Percentiles rank a stretch among this genome's conserved stretches.
These are phyloP conservation scores for Zoysia japonica DNA, from an alignment of 176 grass and related monocot species.

Conservation along the genomic window DNA sequence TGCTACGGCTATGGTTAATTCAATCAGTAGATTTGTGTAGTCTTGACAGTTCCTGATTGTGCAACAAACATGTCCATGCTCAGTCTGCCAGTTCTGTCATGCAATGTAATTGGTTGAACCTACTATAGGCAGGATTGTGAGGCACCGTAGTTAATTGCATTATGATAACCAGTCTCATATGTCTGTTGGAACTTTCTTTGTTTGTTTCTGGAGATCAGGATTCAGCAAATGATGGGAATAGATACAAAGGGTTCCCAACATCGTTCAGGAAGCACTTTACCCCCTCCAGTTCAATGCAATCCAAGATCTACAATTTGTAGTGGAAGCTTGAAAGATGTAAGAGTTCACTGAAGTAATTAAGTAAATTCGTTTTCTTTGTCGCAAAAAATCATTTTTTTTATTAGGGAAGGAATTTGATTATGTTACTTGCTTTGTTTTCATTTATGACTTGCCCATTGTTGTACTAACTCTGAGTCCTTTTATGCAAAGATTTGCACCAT, in stretches of 20 bases:
- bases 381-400: too few relatives aligned
- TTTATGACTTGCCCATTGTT: constrained; percentile 29
- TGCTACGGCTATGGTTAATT: neutral
- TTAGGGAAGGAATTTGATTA: neutral
- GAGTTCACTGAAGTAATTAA: neutral
- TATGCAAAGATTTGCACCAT: constrained; percentile 33
- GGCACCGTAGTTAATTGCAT: neutral
- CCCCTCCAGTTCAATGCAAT: constrained; percentile 41
- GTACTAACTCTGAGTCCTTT: constrained; percentile 30
- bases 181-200: neutral
- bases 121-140: neutral
- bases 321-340: constrained; percentile 54
- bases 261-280: constrained; percentile 52
- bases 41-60: constrained; percentile 7
- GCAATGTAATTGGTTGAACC: neutral
- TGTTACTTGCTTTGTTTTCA: neutral
- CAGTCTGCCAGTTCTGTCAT: neutral
- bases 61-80: neutral
- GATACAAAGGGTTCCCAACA: constrained; percentile 40
- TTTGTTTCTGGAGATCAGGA: constrained; percentile 36
- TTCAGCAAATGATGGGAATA: constrained; percentile 56
- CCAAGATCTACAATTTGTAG: constrained; percentile 28
- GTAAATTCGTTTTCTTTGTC: neutral
- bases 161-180: neutral
- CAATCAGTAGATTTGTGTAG: constrained; percentile 12